phyloP scores from a whole-genome alignment of 129 eudicot genomes.

The Flaveria brownii region DNA sequence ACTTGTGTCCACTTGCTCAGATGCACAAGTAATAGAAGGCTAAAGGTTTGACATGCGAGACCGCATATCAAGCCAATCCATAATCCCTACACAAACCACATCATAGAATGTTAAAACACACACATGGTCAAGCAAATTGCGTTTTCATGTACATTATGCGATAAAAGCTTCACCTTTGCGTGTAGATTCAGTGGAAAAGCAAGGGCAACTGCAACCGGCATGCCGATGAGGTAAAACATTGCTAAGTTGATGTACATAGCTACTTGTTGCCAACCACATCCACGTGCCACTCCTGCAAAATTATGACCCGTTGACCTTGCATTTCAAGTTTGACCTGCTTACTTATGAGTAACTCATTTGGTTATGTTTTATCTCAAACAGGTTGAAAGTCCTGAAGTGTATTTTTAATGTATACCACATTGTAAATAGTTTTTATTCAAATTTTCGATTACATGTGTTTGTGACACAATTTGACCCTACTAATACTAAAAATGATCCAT shows the following conservation, averaged over 20 bases:
- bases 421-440: background rate
- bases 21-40: constrained; percentile 47
- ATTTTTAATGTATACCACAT: background rate
- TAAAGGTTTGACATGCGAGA: constrained; percentile 45
- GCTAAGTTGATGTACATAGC: constrained; percentile 54
- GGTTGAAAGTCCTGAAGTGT: background rate
- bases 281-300: constrained; percentile 73
- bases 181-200: constrained; percentile 54
- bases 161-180: constrained; percentile 55
- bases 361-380: background rate
- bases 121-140: background rate
- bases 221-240: constrained; percentile 57
- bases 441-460: background rate
- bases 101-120: background rate
- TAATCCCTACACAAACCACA: constrained; percentile 49
- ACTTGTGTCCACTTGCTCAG: constrained; percentile 46
- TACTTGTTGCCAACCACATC: constrained; percentile 86
- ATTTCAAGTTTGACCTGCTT: background rate
- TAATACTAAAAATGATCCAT: background rate
- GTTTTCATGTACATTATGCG: background rate
- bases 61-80: constrained; percentile 83
- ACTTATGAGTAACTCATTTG: background rate
- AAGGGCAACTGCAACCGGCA: constrained; percentile 59
- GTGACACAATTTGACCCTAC: background rate
- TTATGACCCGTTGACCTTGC: background rate